Conservation (phyloP, 2,329 filamentous ascomycete species). For the Fusarium proliferatum region DNA sequence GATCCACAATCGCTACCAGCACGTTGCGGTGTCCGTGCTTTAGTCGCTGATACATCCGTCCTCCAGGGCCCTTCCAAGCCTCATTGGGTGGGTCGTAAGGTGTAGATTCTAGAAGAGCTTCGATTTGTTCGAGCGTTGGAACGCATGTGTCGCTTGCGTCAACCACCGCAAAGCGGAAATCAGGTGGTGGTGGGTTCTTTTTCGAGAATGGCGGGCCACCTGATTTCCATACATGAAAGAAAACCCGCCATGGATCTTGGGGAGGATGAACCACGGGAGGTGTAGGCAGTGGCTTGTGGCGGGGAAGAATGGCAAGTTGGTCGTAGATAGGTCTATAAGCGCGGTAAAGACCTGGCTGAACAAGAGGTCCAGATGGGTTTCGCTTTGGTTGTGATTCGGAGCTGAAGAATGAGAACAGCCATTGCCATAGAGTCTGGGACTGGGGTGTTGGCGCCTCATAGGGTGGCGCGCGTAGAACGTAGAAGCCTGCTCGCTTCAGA, state of each 20-base stretch:
- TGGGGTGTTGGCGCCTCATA: constrained; percentile 32
- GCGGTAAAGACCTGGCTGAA: constrained; percentile 72
- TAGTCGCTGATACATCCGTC: constrained; percentile 76
- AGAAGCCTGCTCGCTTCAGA: constrained; percentile 84
- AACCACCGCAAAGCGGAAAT: constrained; percentile 87
- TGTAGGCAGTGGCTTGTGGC: constrained; percentile 66
- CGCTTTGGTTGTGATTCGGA: constrained; percentile 41
- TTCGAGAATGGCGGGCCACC: constrained; percentile 76
- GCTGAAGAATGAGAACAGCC: constrained; percentile 63
- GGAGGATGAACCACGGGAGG: constrained; percentile 44
- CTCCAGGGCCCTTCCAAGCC: constrained; percentile 56
- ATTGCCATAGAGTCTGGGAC: constrained; percentile 58
- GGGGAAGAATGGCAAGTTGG: constrained; percentile 78
- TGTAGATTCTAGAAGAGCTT: constrained; percentile 76
- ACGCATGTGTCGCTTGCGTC: constrained; percentile 77
- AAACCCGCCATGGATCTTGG: constrained; percentile 73
- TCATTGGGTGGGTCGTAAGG: constrained; percentile 72
- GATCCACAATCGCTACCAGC: constrained; percentile 87
- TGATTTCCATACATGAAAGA: constrained; percentile 84
- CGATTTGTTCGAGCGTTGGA: constrained; percentile 78
- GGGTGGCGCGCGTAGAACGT: constrained; percentile 75
- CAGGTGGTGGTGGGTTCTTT: constrained; percentile 78
- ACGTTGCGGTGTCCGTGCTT: constrained; percentile 88
- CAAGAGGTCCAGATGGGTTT: constrained; percentile 64
- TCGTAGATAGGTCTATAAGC: constrained; percentile 78